Evolutionary conservation across 2,329 filamentous ascomycete genomes (phyloP), one percentile per base, ranked within the genome.

Genomic region (Boeremia lycopersici): DNA sequence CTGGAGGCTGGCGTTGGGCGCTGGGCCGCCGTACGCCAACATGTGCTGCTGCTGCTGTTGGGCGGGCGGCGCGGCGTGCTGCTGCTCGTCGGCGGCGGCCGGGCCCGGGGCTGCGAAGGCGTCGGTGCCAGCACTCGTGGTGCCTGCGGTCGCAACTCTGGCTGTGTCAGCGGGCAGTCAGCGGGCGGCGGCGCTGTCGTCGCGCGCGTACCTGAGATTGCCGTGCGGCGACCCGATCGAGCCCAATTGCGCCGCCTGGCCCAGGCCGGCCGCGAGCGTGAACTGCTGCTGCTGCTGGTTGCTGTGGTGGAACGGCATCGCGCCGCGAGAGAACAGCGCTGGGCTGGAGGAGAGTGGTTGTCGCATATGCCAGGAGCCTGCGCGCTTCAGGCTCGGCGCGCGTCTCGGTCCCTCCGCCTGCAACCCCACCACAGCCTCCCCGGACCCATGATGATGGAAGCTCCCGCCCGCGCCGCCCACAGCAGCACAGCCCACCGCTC

Each of bases 1-100:
- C 61, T 87, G 85, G 43, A 87, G 76, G 65, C 79, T 86, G 69
- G 87, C 84, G 44, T 83, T 80, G 46, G 84, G 83, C 56, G 78
- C 67, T 25, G 67, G 76, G 41, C 75, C 71, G 51, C 75, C 73
- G 65, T 82, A 82, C 49, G 60, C 81, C 77, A 39, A 82, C 62
- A 82, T 76, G 15, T 63, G 62, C 44, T 30, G 47, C 33, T 28
- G 47, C 25, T 54, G 54, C 11, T 55, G 53, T 11, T 44, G 48
- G 11, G 76, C 70, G 13, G 77, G 73, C 61, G 84, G 64, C 34
- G 79, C 78, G 35, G 84, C 78, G 65, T 85, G 84, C 64, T 84
- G 84, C 64, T 84, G 76, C 70, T 86, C 84, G 63, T 86, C 84
- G 45, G 79, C 76, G 60, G 30, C 70, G 68, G 49, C 71, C 74